These are phyloP conservation scores for Rosa lucieae DNA, from an alignment of 306 rosid genomes.

Conservation along the genomic window DNA sequence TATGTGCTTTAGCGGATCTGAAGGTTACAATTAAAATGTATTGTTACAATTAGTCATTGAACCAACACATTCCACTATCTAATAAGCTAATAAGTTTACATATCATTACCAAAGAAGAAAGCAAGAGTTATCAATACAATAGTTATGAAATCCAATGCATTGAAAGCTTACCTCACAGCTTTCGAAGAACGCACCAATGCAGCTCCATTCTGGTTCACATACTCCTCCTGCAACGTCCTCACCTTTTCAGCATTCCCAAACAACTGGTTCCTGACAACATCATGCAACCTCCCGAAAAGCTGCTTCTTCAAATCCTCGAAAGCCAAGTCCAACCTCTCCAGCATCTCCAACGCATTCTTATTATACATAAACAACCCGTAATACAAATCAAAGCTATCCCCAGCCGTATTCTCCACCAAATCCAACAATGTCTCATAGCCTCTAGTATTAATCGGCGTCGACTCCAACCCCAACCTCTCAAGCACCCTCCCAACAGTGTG, in stretches of 20 bases:
- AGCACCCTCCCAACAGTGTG: slow-evolving; percentile 84
- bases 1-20: slow-evolving; percentile 37
- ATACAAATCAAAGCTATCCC: slow-evolving; percentile 78
- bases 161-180: slow-evolving; percentile 34
- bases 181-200: slow-evolving; percentile 34
- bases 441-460: slow-evolving; percentile 75
- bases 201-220: slow-evolving; percentile 36
- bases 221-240: slow-evolving; percentile 17
- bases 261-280: slow-evolving; percentile 58
- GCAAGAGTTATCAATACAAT: neutral
- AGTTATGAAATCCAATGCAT: neutral
- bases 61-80: neutral
- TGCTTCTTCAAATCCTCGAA: slow-evolving; percentile 68
- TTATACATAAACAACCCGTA: slow-evolving; percentile 79
- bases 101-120: neutral
- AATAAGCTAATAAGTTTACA: neutral
- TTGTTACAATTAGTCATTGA: neutral
- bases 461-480: slow-evolving; percentile 51
- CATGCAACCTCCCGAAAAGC: slow-evolving; percentile 57
- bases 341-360: slow-evolving; percentile 60
- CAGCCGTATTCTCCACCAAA: slow-evolving; percentile 62
- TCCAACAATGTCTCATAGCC: slow-evolving; percentile 75
- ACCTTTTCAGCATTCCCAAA: slow-evolving; percentile 44
- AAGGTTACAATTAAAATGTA: slow-evolving; percentile 18
- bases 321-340: slow-evolving; percentile 72